A percentile compares a stretch with the other conserved stretches of the same genome.
Conservation (phyloP, 2,329 filamentous ascomycete species). For the Nigrospora oryzae region DNA sequence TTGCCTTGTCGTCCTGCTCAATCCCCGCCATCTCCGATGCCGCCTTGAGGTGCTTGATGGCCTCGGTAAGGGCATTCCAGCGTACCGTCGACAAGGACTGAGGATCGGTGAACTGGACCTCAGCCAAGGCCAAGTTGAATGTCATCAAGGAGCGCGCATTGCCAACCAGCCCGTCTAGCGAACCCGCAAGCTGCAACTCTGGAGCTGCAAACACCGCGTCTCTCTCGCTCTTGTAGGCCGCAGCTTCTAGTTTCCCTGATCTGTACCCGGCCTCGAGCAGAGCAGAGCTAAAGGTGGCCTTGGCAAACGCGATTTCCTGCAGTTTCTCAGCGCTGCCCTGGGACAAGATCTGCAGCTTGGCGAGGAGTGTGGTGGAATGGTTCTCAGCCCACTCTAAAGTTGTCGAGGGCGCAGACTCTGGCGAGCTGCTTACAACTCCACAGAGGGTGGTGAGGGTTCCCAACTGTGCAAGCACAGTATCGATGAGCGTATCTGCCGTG, state of each 20-base stretch:
- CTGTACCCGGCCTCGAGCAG: conserved; percentile 17
- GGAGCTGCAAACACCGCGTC: conserved; percentile 14
- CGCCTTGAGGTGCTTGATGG: conserved; percentile 10
- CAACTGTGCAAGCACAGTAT: conserved; percentile 59
- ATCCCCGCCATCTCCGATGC: conserved; percentile 11
- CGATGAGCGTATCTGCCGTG: conserved; percentile 55
- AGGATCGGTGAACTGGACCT: conserved; percentile 7
- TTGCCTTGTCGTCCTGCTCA: conserved; percentile 11
- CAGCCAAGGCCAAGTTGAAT: conserved; percentile 15
- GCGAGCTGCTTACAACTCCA: conserved; percentile 32
- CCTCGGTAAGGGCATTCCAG: conserved; percentile 17
- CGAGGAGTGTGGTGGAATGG: conserved; percentile 41
- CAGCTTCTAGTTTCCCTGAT: conserved; percentile 11
- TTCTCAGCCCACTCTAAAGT: conserved; percentile 50
- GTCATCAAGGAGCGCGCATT: conserved; percentile 16
- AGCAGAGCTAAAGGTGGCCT: conserved; percentile 13
- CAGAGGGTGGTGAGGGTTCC: conserved; percentile 43
- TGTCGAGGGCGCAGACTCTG: conserved; percentile 17
- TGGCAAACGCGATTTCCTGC: conserved; percentile 17
- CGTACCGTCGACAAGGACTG: conserved; percentile 10
- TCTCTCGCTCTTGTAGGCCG: conserved; percentile 15
- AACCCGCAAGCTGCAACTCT: conserved; percentile 9
- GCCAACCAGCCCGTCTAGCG: conserved; percentile 11
- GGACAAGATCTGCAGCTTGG: conserved; percentile 18
- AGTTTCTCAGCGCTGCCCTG: conserved; percentile 7